Evolutionary conservation across 2,329 filamentous ascomycete genomes (phyloP), one percentile per base, ranked within the genome.

Genomic region (Aureobasidium sp.): DNA sequence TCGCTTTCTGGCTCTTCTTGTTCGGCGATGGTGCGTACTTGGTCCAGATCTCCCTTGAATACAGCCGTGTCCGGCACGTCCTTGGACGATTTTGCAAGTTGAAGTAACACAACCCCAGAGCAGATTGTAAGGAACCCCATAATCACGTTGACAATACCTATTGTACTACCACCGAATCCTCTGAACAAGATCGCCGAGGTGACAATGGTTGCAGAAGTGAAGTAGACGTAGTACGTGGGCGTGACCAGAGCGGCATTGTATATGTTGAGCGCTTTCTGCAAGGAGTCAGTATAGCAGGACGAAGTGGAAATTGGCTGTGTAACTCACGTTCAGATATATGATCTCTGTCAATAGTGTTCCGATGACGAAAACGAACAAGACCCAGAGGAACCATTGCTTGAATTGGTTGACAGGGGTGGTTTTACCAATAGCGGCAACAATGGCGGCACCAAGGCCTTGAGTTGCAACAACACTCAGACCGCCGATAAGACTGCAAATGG

Each of bases 151-250:
- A 90, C 81, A 62, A 99, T 97, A 29, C 89, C 84, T 6, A 85
- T 82, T 0, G 84, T 81, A 0, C 90, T 90, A 39, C 93, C 94
- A 71, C 96, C 93, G 82, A 99, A 97, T 8, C 94, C 94, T 66
- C 86, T 87, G 76, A 97, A 97, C 2, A 99, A 80, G 51, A 99
- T 87, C 3, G 92, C 89, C 0, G 93, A 97, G 6, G 92, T 95
- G 68, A 97, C 84, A 67, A 99, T 97, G 22, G 94, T 97, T 5
- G 91, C 89, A 68, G 88, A 96, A 42, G 94, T 99, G 74, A 99
- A 99, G 79, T 95, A 93, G 67, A 99, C 94, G 74, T 99, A 99
- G 77, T 99, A 99, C 2, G 94, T 99, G 0, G 94, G 94, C 0
- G 94, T 99, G 64, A 99, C 94, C 67, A 99, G 83, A 8, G 94